phyloP scores from a whole-genome alignment of 805 yeast species.

The Candida pseudofarinosa region DNA sequence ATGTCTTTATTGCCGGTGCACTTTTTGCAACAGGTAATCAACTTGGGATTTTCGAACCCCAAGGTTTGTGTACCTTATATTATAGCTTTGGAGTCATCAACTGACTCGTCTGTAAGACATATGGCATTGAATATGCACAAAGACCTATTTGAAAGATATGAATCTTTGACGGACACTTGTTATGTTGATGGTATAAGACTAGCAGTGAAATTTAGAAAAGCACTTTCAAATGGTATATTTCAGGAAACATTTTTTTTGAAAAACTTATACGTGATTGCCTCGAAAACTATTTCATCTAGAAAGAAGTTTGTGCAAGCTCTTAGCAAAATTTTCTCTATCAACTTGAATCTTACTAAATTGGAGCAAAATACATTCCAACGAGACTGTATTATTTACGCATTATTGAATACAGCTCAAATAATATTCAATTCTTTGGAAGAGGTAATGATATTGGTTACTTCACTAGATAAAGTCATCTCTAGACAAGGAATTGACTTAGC shows the following conservation, averaged over 20 bases:
- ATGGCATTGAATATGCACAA: slow-evolving; percentile 52
- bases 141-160: slow-evolving; percentile 60
- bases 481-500: slow-evolving; percentile 38
- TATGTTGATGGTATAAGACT: slow-evolving; percentile 58
- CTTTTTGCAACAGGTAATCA: slow-evolving; percentile 52
- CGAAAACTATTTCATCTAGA: slow-evolving; percentile 31
- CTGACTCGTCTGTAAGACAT: slow-evolving; percentile 35
- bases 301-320: slow-evolving; percentile 36
- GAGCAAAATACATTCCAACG: slow-evolving; percentile 12
- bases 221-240: slow-evolving; percentile 18
- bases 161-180: slow-evolving; percentile 63
- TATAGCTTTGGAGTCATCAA: slow-evolving; percentile 63
- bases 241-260: slow-evolving; percentile 32
- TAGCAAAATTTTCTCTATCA: slow-evolving; percentile 15
- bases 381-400: slow-evolving; percentile 21
- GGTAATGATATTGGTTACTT: slow-evolving; percentile 39
- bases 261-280: slow-evolving; percentile 40
- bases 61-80: slow-evolving; percentile 63
- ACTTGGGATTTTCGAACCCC: slow-evolving; percentile 74
- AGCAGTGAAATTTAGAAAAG: slow-evolving; percentile 46
- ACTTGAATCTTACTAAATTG: slow-evolving; percentile 3
- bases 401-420: slow-evolving; percentile 36
- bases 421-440: slow-evolving; percentile 49
- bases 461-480: slow-evolving; percentile 40
- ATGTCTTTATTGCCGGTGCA: slow-evolving; percentile 49